A percentile compares a stretch with the other conserved stretches of the same genome.
Conservation (phyloP, 2,329 filamentous ascomycete species). For the Pseudogymnoascus sp. region DNA sequence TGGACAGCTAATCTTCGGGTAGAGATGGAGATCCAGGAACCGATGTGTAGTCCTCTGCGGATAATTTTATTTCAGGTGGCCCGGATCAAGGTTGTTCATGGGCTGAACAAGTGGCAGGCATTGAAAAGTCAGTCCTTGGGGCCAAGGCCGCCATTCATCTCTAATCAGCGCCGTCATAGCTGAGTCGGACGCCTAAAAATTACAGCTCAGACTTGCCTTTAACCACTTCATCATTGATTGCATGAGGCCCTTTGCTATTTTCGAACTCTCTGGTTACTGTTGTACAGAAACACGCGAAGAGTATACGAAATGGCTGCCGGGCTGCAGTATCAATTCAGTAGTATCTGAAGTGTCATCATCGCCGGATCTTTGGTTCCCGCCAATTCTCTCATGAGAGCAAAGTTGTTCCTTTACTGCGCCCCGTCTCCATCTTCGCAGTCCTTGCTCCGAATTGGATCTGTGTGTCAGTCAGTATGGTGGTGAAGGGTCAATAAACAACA, state of each 20-base stretch:
- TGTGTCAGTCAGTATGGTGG: slow-evolving; percentile 16
- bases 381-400: slow-evolving; percentile 37
- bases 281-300: slow-evolving; percentile 41
- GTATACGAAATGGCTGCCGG: slow-evolving; percentile 20
- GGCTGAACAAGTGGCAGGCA: background rate
- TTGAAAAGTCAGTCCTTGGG: background rate
- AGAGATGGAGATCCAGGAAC: background rate
- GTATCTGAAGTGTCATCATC: slow-evolving; percentile 68
- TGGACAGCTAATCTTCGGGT: background rate
- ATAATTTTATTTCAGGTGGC: background rate
- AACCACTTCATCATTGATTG: slow-evolving; percentile 29
- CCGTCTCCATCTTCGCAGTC: slow-evolving; percentile 74
- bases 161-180: background rate
- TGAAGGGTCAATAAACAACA: background rate
- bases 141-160: background rate
- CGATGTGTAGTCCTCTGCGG: background rate
- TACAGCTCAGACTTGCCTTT: slow-evolving; percentile 61
- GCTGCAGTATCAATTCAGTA: slow-evolving; percentile 49
- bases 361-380: slow-evolving; percentile 30
- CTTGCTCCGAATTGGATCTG: slow-evolving; percentile 76
- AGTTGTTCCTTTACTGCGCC: slow-evolving; percentile 61
- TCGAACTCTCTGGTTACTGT: slow-evolving; percentile 27
- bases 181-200: background rate
- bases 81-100: background rate
- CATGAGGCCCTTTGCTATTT: slow-evolving; percentile 10